Percentiles rank a stretch among this genome's conserved stretches.
phyloP scores from a whole-genome alignment of 2,329 filamentous ascomycete species.

The Triangularia verruculosa region DNA sequence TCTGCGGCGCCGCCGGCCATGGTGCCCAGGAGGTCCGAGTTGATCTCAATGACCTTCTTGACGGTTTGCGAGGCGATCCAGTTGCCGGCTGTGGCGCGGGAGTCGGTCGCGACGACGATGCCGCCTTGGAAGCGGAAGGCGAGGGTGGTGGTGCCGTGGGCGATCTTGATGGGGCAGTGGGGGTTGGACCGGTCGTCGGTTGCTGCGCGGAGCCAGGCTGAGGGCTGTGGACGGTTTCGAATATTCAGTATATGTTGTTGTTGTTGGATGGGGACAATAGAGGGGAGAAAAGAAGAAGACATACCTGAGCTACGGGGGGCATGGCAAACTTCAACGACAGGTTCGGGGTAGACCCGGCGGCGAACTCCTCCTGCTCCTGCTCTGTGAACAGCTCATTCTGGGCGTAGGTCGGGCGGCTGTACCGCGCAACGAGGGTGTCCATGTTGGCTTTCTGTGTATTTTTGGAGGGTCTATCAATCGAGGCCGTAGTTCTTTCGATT shows the following conservation, averaged over 20 bases:
- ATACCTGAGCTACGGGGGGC: constrained; percentile 85
- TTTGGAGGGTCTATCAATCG: not conserved
- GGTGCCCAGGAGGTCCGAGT: constrained; percentile 87
- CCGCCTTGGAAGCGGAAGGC: constrained; percentile 98
- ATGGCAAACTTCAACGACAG: constrained; percentile 92
- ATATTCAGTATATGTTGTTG: not conserved
- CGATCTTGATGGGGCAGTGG: constrained; percentile 97
- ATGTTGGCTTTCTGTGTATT: constrained; percentile 48
- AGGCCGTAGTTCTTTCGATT: not conserved
- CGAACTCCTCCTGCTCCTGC: constrained; percentile 71
- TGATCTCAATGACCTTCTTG: constrained; percentile 99
- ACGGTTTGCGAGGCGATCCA: constrained; percentile 99
- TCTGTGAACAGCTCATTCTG: constrained; percentile 68
- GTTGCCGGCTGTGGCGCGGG: constrained; percentile 92
- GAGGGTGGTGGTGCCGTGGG: constrained; percentile 96
- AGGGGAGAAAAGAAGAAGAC: not conserved
- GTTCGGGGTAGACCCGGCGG: constrained; percentile 65
- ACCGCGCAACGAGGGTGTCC: constrained; percentile 91
- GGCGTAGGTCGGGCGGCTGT: constrained; percentile 74
- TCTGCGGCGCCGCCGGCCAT: constrained; percentile 99
- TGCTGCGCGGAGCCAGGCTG: constrained; percentile 91
- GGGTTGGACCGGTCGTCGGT: constrained; percentile 98
- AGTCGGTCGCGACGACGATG: constrained; percentile 98
- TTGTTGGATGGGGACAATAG: not conserved
- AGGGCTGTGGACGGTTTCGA: too few species aligned